Evolutionary conservation across 495 filamentous ascomycete genomes (phyloP).

Genomic region (Amniculicola lignicola): DNA sequence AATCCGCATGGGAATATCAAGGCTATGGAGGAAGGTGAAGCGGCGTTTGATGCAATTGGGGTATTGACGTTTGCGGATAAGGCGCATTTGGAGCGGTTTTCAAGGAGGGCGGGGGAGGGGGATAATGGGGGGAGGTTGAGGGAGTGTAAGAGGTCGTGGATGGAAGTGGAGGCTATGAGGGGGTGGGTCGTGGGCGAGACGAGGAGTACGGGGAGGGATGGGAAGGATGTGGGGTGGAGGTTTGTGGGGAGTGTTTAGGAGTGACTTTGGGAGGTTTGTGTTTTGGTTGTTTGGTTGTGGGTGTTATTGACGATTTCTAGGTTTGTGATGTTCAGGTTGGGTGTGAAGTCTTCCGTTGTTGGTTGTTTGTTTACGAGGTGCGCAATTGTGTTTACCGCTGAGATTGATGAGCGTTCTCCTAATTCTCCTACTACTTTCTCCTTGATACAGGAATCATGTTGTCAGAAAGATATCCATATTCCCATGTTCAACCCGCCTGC

Average conservation of each 20-base stretch:
- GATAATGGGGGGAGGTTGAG: neutral
- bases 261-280: neutral
- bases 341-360: too few species aligned
- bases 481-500: too few species aligned
- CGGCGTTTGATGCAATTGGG: slow-evolving; percentile 7
- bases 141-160: neutral
- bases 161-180: neutral
- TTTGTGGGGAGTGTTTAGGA: slow-evolving; percentile 18
- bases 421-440: too few species aligned
- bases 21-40: neutral
- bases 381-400: too few species aligned
- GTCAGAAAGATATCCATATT: too few species aligned
- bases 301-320: neutral
- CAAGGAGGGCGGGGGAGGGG: neutral
- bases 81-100: slow-evolving; percentile 14
- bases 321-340: neutral
- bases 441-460: too few species aligned
- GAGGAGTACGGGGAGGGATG: slow-evolving; percentile 14
- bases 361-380: too few species aligned
- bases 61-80: slow-evolving; percentile 12
- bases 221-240: slow-evolving; percentile 17
- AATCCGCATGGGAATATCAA: too few species aligned
- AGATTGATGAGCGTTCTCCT: too few species aligned
- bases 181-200: slow-evolving; percentile 3
- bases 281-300: neutral